These are phyloP conservation scores for Nothopassalora personata DNA, from an alignment of 2,329 filamentous ascomycete species.

Conservation along the genomic window DNA sequence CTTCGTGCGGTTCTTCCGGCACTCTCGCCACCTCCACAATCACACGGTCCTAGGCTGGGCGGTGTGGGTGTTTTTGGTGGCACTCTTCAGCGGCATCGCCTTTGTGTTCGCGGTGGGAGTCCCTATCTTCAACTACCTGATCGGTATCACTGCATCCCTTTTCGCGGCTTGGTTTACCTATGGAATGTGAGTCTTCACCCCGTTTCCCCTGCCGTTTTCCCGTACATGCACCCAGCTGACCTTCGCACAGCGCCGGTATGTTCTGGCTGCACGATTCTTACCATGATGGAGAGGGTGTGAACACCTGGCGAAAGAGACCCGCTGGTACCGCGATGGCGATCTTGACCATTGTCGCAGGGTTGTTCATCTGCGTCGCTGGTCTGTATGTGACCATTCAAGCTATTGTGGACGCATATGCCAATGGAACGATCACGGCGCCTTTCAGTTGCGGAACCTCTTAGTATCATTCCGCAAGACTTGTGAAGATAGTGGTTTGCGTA, in stretches of 20 bases:
- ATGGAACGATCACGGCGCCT: slow-evolving; percentile 8
- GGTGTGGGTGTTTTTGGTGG: slow-evolving; percentile 44
- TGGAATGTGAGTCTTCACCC: slow-evolving; percentile 28
- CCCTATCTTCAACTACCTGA: slow-evolving; percentile 51
- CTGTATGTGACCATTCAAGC: slow-evolving; percentile 46
- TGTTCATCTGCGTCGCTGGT: slow-evolving; percentile 43
- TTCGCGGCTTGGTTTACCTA: slow-evolving; percentile 54
- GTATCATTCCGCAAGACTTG: neutral
- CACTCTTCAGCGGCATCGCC: slow-evolving; percentile 44
- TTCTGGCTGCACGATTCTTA: slow-evolving; percentile 51
- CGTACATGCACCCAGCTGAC: neutral
- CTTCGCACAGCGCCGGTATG: slow-evolving; percentile 39
- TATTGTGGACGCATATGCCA: slow-evolving; percentile 31
- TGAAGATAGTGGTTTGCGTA: neutral
- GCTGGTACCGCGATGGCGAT: slow-evolving; percentile 38
- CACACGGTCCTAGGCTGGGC: slow-evolving; percentile 46
- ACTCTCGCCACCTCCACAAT: slow-evolving; percentile 43
- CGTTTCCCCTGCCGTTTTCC: neutral
- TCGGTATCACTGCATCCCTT: slow-evolving; percentile 47
- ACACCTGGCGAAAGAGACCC: slow-evolving; percentile 17
- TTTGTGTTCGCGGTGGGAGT: slow-evolving; percentile 45
- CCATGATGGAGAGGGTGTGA: slow-evolving; percentile 37
- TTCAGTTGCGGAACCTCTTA: slow-evolving; percentile 5
- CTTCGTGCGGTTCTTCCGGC: slow-evolving; percentile 47
- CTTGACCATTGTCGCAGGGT: slow-evolving; percentile 43